A percentile compares a stretch with the other conserved stretches of the same genome.
Conservation (phyloP, 257 asterid species). For the Striga asiatica region DNA sequence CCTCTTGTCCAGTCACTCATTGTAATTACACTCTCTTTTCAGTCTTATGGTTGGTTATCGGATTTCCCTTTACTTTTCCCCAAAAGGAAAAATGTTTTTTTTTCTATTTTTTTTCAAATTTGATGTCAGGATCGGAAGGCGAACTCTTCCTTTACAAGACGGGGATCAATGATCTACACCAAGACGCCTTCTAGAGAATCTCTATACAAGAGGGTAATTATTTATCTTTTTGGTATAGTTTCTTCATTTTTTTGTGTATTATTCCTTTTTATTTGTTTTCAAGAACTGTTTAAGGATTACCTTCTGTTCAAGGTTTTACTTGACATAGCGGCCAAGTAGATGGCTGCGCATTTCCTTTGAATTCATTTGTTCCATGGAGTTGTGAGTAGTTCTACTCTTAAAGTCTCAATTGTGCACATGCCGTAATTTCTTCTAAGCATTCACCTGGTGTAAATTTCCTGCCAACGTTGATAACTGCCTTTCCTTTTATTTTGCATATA, state of each 20-base stretch:
- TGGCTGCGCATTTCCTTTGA: too few species aligned
- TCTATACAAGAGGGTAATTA: constrained; percentile 54
- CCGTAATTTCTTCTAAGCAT: neutral
- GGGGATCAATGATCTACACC: constrained; percentile 85
- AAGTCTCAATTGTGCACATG: neutral
- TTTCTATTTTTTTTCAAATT: neutral
- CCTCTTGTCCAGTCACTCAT: constrained; percentile 92
- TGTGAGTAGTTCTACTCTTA: too few species aligned
- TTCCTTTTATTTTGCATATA: constrained; percentile 6
- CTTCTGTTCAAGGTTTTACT: neutral
- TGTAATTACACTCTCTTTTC: constrained; percentile 30
- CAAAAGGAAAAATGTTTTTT: too few species aligned
- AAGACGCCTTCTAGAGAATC: constrained; percentile 84
- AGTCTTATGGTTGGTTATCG: neutral
- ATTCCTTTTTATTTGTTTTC: too few species aligned
- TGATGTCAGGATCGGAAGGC: constrained; percentile 58
- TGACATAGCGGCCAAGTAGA: too few species aligned
- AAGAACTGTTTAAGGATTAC: neutral
- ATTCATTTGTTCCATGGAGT: too few species aligned
- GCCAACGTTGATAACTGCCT: neutral
- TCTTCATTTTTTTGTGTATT: neutral
- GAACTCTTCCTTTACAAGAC: constrained; percentile 55
- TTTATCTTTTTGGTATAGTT: neutral
- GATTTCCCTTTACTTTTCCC: neutral
- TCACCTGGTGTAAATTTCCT: neutral